Evolutionary conservation across 495 filamentous ascomycete species (phyloP).

Genomic region (Daldinia caldariorum): DNA sequence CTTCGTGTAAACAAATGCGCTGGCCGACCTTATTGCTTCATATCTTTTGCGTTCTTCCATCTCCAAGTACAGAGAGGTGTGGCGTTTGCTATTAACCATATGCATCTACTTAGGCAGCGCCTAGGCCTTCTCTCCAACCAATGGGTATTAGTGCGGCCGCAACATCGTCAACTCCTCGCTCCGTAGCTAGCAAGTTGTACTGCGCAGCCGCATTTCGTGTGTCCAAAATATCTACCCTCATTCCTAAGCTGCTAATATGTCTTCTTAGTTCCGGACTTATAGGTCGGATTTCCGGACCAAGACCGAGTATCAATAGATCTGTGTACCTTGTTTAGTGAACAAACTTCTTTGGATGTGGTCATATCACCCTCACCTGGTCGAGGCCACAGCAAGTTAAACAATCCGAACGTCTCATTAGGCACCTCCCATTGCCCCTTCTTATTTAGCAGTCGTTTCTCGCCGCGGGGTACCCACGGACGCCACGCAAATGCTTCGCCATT

Average conservation of each 20-base stretch:
- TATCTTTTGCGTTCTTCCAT: neutral
- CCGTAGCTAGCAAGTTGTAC: constrained; percentile 87
- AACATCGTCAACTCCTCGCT: constrained; percentile 79
- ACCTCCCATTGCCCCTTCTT: constrained; percentile 84
- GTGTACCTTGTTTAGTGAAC: constrained; percentile 9
- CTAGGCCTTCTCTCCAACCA: constrained; percentile 73
- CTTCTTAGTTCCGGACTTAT: constrained; percentile 77
- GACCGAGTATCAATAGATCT: constrained; percentile 91
- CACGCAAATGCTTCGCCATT: constrained; percentile 88
- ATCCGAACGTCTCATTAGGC: constrained; percentile 72
- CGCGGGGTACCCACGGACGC: constrained; percentile 74
- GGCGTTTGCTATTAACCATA: neutral
- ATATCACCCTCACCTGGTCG: constrained; percentile 72
- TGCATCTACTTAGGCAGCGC: constrained; percentile 36
- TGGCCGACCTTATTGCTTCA: neutral
- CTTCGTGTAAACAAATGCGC: neutral
- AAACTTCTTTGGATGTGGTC: neutral
- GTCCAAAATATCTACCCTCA: constrained; percentile 89
- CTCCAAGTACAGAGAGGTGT: neutral
- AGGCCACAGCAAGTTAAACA: constrained; percentile 85
- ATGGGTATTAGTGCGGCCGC: constrained; percentile 90
- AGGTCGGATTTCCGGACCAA: constrained; percentile 78
- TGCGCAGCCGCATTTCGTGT: constrained; percentile 93
- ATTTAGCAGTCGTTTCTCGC: constrained; percentile 68
- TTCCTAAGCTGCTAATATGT: constrained; percentile 78